Conservation (phyloP, 768 basidiomycete genomes). For the Collybia sordida region DNA sequence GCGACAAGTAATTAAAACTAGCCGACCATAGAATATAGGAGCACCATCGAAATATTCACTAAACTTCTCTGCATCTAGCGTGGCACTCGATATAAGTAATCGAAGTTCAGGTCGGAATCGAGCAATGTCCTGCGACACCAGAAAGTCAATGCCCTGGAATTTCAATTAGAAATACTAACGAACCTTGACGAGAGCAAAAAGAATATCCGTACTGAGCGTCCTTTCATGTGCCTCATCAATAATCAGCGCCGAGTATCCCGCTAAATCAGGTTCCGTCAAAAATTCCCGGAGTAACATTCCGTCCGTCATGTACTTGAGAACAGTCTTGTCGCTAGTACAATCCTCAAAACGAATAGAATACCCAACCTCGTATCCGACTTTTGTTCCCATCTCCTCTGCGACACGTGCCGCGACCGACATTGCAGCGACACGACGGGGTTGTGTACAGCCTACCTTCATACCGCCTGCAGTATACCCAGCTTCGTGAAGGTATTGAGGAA, state of each 20-base stretch:
- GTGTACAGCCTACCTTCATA: conserved; percentile 91
- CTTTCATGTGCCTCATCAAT: conserved; percentile 99
- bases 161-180: conserved; percentile 31
- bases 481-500: conserved; percentile 98
- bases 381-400: conserved; percentile 96
- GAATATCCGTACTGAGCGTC: conserved; percentile 96
- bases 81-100: conserved; percentile 93
- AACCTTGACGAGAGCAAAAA: conserved; percentile 98
- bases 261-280: conserved; percentile 94
- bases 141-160: conserved; percentile 25
- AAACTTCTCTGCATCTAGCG: conserved; percentile 97
- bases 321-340: conserved; percentile 98
- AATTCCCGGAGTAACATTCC: conserved; percentile 98
- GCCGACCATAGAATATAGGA: conserved; percentile 88
- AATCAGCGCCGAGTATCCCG: conserved; percentile 91
- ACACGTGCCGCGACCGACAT: conserved; percentile 99
- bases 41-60: conserved; percentile 97
- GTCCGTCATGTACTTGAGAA: conserved; percentile 99
- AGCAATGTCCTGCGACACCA: conserved; percentile 79
- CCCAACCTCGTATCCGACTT: conserved; percentile 98
- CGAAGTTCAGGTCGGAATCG: conserved; percentile 94
- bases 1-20: not conserved
- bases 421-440: conserved; percentile 97
- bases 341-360: conserved; percentile 99
- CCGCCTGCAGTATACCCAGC: conserved; percentile 91